Evolutionary conservation across 2,329 filamentous ascomycete species (phyloP), one percentile per base, ranked within the genome.

Genomic region (Periconia macrospinosa): DNA sequence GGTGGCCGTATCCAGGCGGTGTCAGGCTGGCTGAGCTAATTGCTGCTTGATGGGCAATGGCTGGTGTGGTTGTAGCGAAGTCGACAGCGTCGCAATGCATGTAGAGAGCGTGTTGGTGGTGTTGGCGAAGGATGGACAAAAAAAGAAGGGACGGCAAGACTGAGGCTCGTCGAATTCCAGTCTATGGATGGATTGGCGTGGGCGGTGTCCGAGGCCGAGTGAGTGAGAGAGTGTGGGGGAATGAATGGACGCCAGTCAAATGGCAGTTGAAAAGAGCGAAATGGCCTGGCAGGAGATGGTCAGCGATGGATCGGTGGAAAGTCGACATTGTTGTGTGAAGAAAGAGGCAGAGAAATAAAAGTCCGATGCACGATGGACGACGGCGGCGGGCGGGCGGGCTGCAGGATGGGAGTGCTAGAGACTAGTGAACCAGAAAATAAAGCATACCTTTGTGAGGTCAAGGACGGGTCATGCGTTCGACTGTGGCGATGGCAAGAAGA

Each of bases 211-310:
- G 33, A 27, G 18, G 53, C 53, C 41, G 23, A 56, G 54, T 54
- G 60, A 54, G 49, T 51, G 59, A 60, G 55, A 37, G 65, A 69
- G 67, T 49, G 68, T 66, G 56, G 57, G 33, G 62, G 66, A 67
- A 73, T 63, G 68, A 75, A 64, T 60, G 74, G 73, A 75, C 71
- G 72, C 72, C 71, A 71, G 68, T 37, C 33, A 45, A 65, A 67
- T 71, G 70, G 69, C 70, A 65, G 59, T 49, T 44, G 56, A 30
- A 62, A 60, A 56, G 65, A 62, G 60, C 15, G 33, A 37, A 37
- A n/a, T 55, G 60, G 57, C 56, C 65, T 67, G 56, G 33, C 33
- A 37, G 33, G 56, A 52, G 33, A 51, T 23, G 51, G 52, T 52
- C 52, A 56, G 54, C 47, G 63, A 67, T 72, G 33, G 33, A 37